phyloP scores from a whole-genome alignment of 352 stramenopile species.

The Pythium vanterpoolii region DNA sequence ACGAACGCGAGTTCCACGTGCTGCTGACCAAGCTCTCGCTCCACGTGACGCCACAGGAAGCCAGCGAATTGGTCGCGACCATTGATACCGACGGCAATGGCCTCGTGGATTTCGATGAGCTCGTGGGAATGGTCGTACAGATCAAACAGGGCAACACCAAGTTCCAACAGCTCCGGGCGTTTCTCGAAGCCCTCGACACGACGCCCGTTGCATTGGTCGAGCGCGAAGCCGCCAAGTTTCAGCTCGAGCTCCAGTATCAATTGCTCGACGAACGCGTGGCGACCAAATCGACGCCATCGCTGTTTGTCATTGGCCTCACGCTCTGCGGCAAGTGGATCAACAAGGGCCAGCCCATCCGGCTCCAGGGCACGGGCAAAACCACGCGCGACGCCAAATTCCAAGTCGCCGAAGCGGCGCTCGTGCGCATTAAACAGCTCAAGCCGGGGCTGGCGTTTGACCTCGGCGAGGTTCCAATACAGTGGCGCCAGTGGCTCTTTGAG shows the following conservation, averaged over 20 bases:
- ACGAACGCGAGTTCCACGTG: constrained; percentile 60
- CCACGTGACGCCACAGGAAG: constrained; percentile 42
- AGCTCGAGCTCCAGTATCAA: constrained; percentile 41
- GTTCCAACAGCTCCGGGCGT: constrained; percentile 38
- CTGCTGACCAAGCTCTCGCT: constrained; percentile 52
- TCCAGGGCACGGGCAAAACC: constrained; percentile 45
- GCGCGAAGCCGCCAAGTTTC: constrained; percentile 60
- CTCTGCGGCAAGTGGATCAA: constrained; percentile 54
- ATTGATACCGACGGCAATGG: constrained; percentile 63
- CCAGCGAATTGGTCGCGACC: constrained; percentile 40
- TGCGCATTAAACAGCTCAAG: constrained; percentile 55
- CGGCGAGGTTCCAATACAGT: constrained; percentile 47
- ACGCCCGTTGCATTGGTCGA: constrained; percentile 62
- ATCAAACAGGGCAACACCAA: constrained; percentile 53
- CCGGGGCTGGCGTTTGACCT: constrained; percentile 52
- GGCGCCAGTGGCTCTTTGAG: constrained; percentile 54
- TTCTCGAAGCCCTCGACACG: constrained; percentile 53
- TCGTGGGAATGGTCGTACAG: constrained; percentile 49
- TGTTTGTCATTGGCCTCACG: constrained; percentile 47
- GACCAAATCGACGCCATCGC: constrained; percentile 29
- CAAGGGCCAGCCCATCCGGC: constrained; percentile 23
- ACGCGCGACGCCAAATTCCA: constrained; percentile 76
- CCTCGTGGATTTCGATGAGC: constrained; percentile 56
- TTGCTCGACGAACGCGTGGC: constrained; percentile 47
- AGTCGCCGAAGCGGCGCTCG: constrained; percentile 49